phyloP scores from a whole-genome alignment of 257 asterid species.

The Solanum stenotomum region DNA sequence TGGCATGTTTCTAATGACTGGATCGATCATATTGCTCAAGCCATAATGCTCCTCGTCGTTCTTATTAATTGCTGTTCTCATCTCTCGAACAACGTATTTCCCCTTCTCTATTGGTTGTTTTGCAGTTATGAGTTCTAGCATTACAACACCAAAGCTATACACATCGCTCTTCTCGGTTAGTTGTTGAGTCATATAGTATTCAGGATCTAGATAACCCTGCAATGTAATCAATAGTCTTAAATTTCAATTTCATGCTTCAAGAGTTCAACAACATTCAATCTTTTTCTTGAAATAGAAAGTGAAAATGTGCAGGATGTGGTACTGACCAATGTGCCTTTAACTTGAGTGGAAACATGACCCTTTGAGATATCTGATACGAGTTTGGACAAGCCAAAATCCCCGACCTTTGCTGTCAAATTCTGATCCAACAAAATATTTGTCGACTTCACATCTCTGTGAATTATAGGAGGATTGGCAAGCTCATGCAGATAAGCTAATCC shows the following conservation, averaged over 20 bases:
- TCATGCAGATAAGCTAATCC: constrained; percentile 91
- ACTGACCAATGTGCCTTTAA: constrained; percentile 85
- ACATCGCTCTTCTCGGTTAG: constrained; percentile 88
- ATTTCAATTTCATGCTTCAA: neutral
- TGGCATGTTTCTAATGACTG: constrained; percentile 34
- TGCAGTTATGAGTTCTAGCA: constrained; percentile 82
- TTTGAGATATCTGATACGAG: constrained; percentile 71
- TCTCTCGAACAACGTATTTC: constrained; percentile 74
- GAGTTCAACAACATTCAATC: neutral
- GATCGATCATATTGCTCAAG: constrained; percentile 53
- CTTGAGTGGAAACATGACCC: constrained; percentile 94
- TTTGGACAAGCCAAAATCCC: constrained; percentile 92
- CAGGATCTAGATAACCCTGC: constrained; percentile 93
- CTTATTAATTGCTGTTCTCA: constrained; percentile 40
- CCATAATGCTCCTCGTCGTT: constrained; percentile 56
- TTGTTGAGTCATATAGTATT: constrained; percentile 93
- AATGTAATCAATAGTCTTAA: neutral
- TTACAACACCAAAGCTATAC: constrained; percentile 89
- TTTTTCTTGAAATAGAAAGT: neutral
- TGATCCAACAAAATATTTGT: constrained; percentile 76
- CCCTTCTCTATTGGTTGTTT: constrained; percentile 88
- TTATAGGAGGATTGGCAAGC: constrained; percentile 89
- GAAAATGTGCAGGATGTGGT: neutral
- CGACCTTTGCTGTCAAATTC: constrained; percentile 83
- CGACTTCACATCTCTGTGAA: constrained; percentile 85